Percentiles rank a stretch among this genome's conserved stretches.
Conservation (phyloP, 2,329 filamentous ascomycete genomes). For the Leptographium wingfieldii region DNA sequence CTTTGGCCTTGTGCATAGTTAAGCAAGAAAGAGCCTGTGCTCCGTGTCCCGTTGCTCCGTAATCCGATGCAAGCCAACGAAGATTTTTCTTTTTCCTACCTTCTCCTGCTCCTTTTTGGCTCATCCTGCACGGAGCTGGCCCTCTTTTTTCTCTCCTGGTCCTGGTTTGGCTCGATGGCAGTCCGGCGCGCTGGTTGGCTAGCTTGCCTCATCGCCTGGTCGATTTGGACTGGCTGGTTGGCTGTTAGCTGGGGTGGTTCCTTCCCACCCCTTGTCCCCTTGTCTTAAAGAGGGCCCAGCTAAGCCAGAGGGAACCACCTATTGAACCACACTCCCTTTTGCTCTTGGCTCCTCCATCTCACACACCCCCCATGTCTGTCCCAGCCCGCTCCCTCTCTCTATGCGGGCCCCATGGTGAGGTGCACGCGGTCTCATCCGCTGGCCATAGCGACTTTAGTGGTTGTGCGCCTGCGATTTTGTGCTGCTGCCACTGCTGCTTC, state of each 20-base stretch:
- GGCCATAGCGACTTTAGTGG: neutral
- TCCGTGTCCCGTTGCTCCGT: neutral
- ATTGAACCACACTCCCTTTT: conserved; percentile 1
- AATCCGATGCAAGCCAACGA: neutral
- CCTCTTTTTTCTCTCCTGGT: neutral
- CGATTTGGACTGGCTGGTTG: neutral
- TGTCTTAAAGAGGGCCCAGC: conserved; percentile 30
- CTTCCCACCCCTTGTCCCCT: conserved; percentile 5
- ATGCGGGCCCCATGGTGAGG: conserved; percentile 15
- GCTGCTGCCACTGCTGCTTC: conserved; percentile 6
- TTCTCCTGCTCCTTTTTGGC: neutral
- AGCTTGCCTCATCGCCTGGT: neutral
- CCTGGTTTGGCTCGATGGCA: conserved; percentile 1
- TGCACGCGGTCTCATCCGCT: conserved; percentile 15
- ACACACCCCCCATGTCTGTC: conserved; percentile 6
- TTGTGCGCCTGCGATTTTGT: conserved; percentile 18
- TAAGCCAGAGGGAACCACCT: conserved; percentile 12
- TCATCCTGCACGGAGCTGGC: neutral
- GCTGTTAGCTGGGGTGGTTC: conserved; percentile 1
- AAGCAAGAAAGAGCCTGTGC: neutral
- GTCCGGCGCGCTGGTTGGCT: conserved; percentile 5
- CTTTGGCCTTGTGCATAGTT: neutral
- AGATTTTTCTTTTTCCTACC: neutral
- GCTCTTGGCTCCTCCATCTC: conserved; percentile 17
- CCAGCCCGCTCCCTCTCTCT: conserved; percentile 12